Conservation (phyloP, 306 rosid genomes). For the Prinsepia uniflora region DNA sequence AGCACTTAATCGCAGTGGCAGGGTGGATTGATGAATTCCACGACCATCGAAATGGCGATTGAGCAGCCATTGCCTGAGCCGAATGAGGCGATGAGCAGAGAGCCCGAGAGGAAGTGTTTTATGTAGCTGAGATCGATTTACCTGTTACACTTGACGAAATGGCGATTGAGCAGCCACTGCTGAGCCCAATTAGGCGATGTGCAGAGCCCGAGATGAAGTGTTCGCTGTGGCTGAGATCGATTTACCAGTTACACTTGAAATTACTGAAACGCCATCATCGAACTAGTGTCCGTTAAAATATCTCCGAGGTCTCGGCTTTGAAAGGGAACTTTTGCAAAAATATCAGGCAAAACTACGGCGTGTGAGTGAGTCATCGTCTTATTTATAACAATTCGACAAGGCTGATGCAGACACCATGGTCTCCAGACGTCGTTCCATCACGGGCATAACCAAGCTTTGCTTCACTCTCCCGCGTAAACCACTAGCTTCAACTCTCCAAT, state of each 20-base stretch:
- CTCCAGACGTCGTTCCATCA: not conserved
- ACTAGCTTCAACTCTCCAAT: not conserved
- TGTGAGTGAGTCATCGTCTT: not conserved
- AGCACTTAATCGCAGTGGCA: not conserved
- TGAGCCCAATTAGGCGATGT: not conserved
- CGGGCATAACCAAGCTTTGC: slow-evolving; percentile 9
- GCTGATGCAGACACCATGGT: not conserved
- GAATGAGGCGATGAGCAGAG: not conserved
- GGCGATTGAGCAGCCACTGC: slow-evolving; percentile 28
- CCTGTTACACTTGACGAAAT: not conserved
- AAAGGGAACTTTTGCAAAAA: not conserved
- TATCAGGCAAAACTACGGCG: not conserved
- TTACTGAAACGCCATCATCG: not conserved
- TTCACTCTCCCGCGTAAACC: not conserved
- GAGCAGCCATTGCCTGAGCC: slow-evolving; percentile 36
- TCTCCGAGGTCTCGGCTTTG: not conserved
- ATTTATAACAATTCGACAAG: not conserved
- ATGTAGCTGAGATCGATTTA: not conserved
- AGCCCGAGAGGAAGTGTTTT: not conserved
- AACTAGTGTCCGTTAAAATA: not conserved
- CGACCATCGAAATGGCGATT: slow-evolving; percentile 19
- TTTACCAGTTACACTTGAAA: not conserved
- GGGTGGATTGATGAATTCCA: slow-evolving; percentile 11
- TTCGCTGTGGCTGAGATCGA: not conserved
- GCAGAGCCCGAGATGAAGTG: not conserved